phyloP scores from a whole-genome alignment of 176 grass and related monocot species.

The Otatea glauca region DNA sequence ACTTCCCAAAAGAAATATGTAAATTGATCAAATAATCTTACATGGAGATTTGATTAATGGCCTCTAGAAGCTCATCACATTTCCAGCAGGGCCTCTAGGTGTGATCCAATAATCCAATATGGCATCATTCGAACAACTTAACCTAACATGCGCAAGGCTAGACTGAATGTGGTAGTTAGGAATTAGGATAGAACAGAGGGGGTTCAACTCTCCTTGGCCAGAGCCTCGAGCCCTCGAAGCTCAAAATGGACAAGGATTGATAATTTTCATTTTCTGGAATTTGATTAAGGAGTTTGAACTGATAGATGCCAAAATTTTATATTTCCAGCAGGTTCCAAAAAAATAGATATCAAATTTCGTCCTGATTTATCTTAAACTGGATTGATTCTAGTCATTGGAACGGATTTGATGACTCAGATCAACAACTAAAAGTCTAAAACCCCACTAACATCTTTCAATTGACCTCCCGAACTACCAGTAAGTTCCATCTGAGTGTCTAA shows the following conservation, averaged over 20 bases:
- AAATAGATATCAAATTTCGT: neutral
- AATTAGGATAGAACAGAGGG: neutral
- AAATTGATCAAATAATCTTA: neutral
- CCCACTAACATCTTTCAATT: neutral
- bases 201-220: neutral
- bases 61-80: conserved; percentile 7
- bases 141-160: neutral
- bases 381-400: neutral
- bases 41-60: neutral
- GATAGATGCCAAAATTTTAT: neutral
- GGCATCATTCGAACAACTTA: too few species aligned
- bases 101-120: too few species aligned
- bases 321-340: neutral
- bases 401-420: neutral
- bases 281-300: neutral
- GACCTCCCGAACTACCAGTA: neutral
- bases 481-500: neutral
- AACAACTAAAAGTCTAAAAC: neutral
- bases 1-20: neutral
- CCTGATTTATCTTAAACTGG: neutral
- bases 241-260: neutral
- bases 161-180: neutral
- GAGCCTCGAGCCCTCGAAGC: neutral
- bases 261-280: neutral
- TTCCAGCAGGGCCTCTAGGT: neutral